These are phyloP conservation scores for Bacterosira constricta DNA, from an alignment of 108 stramenopile genomes.

Conservation along the genomic window DNA sequence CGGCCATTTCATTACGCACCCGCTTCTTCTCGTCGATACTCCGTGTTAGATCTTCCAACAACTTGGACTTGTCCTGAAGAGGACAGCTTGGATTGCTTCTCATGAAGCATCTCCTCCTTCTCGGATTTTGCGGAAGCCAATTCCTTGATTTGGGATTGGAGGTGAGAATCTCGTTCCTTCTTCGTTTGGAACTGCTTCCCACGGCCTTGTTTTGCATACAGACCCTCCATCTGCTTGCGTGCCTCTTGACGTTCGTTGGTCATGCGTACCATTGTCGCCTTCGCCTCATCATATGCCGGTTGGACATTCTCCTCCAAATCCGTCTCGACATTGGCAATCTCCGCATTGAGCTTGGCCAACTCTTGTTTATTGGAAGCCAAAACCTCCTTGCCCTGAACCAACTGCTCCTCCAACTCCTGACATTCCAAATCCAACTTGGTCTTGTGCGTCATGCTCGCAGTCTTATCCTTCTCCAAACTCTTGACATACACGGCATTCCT, in stretches of 20 bases:
- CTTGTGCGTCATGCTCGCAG: conserved; percentile 55
- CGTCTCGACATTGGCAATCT: conserved; percentile 56
- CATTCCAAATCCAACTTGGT: conserved; percentile 72
- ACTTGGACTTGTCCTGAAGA: conserved; percentile 55
- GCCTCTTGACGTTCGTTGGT: conserved; percentile 67
- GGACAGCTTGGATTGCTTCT: conserved; percentile 66
- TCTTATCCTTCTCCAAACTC: conserved; percentile 71
- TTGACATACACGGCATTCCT: conserved; percentile 57
- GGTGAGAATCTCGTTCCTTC: conserved; percentile 80
- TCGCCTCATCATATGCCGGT: conserved; percentile 70
- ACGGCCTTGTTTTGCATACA: conserved; percentile 94
- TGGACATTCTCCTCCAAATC: conserved; percentile 59
- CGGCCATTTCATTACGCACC: conserved; percentile 68
- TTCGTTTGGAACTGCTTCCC: conserved; percentile 85
- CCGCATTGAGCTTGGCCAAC: conserved; percentile 54
- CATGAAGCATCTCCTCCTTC: conserved; percentile 57
- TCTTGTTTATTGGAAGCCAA: conserved; percentile 61
- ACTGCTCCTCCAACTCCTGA: conserved; percentile 67
- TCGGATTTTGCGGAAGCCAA: conserved; percentile 59
- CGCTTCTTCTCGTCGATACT: conserved; percentile 71
- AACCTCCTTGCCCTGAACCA: conserved; percentile 59
- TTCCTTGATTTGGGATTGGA: conserved; percentile 71
- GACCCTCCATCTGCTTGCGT: conserved; percentile 66
- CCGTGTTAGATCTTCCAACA: conserved; percentile 57
- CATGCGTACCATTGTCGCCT: conserved; percentile 49